These are phyloP conservation scores for Coemansia sp. DNA, from an alignment of 192 early-diverging fungal species.

Conservation along the genomic window DNA sequence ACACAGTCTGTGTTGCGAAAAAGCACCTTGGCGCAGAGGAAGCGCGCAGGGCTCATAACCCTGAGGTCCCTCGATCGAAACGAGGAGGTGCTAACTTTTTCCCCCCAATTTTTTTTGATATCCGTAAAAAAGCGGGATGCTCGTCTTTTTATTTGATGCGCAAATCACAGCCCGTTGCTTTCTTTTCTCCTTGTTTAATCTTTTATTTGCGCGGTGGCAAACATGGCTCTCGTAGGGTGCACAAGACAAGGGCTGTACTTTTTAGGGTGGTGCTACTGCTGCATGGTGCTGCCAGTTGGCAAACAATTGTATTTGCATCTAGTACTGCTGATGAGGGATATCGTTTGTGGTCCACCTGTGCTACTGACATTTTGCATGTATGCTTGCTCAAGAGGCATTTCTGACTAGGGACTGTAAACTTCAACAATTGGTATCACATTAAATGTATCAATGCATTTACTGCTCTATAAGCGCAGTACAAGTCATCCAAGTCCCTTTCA, in stretches of 20 bases:
- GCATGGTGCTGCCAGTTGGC: background rate
- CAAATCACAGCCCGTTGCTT: background rate
- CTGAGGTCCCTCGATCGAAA: conserved; percentile 83
- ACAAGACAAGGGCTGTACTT: background rate
- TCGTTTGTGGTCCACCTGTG: background rate
- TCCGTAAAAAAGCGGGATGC: too few relatives aligned
- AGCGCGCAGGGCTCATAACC: conserved; percentile 87
- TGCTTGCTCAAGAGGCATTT: background rate
- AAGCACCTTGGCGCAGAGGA: conserved; percentile 82
- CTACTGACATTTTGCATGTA: background rate
- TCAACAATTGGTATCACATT: background rate
- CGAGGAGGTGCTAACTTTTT: conserved; percentile 60
- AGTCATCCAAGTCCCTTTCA: background rate
- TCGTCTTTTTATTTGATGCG: background rate
- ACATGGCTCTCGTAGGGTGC: too few relatives aligned
- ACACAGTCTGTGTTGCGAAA: background rate
- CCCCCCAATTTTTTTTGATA: background rate
- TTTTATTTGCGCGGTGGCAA: background rate
- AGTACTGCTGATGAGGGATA: background rate
- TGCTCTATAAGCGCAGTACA: background rate
- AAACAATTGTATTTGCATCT: background rate
- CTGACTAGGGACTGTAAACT: background rate
- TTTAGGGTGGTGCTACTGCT: background rate
- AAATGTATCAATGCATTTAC: background rate
- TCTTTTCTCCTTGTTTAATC: conserved; percentile 6